phyloP scores from a whole-genome alignment of 177 flowering plant genomes.

The Vitis hybrid region DNA sequence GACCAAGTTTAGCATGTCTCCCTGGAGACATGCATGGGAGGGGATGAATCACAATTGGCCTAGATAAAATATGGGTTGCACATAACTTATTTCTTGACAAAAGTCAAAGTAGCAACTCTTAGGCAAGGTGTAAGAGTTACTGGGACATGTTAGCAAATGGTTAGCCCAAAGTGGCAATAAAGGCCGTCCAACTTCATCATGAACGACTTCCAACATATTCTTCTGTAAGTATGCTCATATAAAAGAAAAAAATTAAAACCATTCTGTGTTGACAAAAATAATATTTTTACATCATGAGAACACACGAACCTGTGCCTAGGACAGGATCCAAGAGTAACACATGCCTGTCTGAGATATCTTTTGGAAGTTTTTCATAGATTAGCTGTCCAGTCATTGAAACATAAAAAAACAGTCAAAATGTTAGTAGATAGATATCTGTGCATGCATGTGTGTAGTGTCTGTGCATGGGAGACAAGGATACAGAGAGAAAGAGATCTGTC shows the following conservation, averaged over 20 bases:
- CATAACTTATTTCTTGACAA: too few species aligned
- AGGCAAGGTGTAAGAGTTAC: too few species aligned
- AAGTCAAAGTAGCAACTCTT: too few species aligned
- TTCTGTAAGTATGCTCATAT: neutral
- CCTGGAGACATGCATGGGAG: too few species aligned
- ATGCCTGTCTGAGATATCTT: constrained; percentile 88
- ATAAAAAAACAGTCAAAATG: neutral
- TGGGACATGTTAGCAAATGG: neutral
- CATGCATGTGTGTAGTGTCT: too few species aligned
- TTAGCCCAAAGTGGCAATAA: neutral
- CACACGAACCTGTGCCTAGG: constrained; percentile 80
- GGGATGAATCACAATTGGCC: neutral
- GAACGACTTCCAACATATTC: neutral
- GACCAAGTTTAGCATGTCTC: too few species aligned
- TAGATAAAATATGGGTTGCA: neutral
- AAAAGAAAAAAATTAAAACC: neutral
- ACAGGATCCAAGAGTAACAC: constrained; percentile 95
- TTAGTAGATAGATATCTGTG: too few species aligned
- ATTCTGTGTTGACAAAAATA: neutral
- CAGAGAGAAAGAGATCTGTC: neutral
- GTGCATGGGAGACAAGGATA: neutral
- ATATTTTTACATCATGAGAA: neutral
- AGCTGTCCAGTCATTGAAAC: constrained; percentile 45
- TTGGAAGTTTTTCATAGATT: constrained; percentile 87
- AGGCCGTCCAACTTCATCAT: too few species aligned